These are phyloP conservation scores for Penicillium crustosum DNA, from an alignment of 2,329 filamentous ascomycete species.

Conservation along the genomic window DNA sequence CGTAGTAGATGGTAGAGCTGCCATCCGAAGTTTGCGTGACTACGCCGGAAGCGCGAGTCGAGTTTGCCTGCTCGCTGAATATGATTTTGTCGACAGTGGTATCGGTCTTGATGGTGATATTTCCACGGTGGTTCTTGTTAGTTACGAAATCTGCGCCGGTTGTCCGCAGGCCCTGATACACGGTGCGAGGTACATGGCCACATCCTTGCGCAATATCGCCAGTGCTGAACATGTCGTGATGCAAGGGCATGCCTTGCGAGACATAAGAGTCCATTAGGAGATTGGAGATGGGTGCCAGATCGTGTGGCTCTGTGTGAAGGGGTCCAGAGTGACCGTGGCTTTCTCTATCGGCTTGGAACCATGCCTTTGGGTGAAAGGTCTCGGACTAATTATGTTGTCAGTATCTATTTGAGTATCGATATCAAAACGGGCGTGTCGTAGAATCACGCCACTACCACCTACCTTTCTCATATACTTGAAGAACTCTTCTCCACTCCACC, in stretches of 20 bases:
- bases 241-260: conserved; percentile 55
- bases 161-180: conserved; percentile 53
- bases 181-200: conserved; percentile 56
- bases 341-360: conserved; percentile 53
- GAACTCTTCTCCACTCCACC: conserved; percentile 59
- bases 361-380: conserved; percentile 58
- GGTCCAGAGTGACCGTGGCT: conserved; percentile 55
- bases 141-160: conserved; percentile 57
- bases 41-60: conserved; percentile 45
- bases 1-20: conserved; percentile 38
- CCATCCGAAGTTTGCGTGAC: conserved; percentile 33
- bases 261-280: conserved; percentile 56
- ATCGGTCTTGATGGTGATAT: conserved; percentile 52
- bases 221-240: conserved; percentile 60
- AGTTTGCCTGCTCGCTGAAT: conserved; percentile 39
- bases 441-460: neutral
- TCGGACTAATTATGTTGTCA: conserved; percentile 45
- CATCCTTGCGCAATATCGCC: conserved; percentile 56
- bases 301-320: conserved; percentile 58
- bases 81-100: conserved; percentile 55
- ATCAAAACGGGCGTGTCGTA: neutral
- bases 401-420: neutral
- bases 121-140: conserved; percentile 44
- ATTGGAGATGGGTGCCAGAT: conserved; percentile 59
- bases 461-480: conserved; percentile 59